Percentiles rank a stretch among this genome's conserved stretches.
These are phyloP conservation scores for Paratrypanosoma confusum DNA, from an alignment of 208 protist genomes.

Conservation along the genomic window DNA sequence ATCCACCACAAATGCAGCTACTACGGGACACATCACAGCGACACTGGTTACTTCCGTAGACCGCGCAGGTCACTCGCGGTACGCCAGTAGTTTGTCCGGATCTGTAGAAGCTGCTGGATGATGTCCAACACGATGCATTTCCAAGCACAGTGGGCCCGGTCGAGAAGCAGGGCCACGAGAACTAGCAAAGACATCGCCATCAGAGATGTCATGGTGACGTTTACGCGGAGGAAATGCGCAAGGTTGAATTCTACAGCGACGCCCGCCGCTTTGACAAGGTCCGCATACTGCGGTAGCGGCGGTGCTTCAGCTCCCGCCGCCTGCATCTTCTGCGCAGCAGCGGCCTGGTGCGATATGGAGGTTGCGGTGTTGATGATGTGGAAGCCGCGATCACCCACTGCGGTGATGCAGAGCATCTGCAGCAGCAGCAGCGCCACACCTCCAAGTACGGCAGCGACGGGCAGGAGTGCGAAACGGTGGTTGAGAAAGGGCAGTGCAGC, in stretches of 20 bases:
- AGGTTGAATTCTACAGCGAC: constrained; percentile 3
- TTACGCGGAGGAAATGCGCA: constrained; percentile 7
- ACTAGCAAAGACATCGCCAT: constrained; percentile 17
- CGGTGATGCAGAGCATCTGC: constrained; percentile 2
- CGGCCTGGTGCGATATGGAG: too few relatives aligned
- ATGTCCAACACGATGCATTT: constrained; percentile 22
- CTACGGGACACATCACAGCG: constrained; percentile 6
- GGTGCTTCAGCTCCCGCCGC: too few relatives aligned
- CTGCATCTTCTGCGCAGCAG: too few relatives aligned
- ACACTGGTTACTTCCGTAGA: constrained; percentile 10
- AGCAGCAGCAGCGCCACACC: constrained; percentile 12
- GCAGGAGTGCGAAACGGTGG: constrained; percentile 17
- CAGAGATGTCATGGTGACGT: constrained; percentile 23
- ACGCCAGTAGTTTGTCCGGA: constrained; percentile 26
- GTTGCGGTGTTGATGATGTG: too few relatives aligned
- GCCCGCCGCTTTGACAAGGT: too few relatives aligned
- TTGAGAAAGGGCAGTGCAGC: constrained; percentile 10
- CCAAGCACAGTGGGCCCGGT: constrained; percentile 22
- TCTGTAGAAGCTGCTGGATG: constrained; percentile 13
- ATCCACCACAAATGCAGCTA: too few relatives aligned
- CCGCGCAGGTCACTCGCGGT: constrained; percentile 32
- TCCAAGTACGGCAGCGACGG: constrained; percentile 17
- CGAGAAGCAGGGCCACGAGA: constrained; percentile 27
- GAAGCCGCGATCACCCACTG: constrained; percentile 6
- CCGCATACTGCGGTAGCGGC: too few relatives aligned